These are phyloP conservation scores for Hibiscus tridactylites DNA, from an alignment of 345 rosid species.

Conservation along the genomic window DNA sequence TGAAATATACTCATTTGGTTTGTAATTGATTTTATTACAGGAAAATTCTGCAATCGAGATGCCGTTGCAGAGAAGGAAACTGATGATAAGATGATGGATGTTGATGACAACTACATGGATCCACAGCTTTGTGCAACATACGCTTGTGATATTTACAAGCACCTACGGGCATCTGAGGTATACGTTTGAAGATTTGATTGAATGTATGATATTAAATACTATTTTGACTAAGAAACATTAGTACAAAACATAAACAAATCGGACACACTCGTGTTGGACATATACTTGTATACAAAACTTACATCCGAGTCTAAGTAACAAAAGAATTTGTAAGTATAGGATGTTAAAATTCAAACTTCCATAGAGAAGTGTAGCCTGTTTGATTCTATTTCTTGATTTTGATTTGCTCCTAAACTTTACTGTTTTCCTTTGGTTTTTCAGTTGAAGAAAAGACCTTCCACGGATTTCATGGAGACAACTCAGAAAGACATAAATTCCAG, in stretches of 20 bases:
- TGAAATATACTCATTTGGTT: background rate
- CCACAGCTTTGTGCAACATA: slow-evolving; percentile 78
- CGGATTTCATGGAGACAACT: slow-evolving; percentile 67
- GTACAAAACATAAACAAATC: background rate
- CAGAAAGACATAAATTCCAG: slow-evolving; percentile 75
- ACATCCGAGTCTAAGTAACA: background rate
- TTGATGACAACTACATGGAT: slow-evolving; percentile 49
- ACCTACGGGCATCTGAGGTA: slow-evolving; percentile 79
- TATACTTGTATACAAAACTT: background rate
- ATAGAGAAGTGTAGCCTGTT: background rate
- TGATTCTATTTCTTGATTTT: background rate
- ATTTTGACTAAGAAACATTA: no score
- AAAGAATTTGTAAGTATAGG: background rate
- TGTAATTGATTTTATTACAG: slow-evolving; percentile 25
- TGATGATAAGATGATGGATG: slow-evolving; percentile 37
- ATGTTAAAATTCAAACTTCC: background rate
- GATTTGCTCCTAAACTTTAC: background rate
- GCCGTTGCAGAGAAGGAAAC: slow-evolving; percentile 37
- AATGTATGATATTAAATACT: no score
- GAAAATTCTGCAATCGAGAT: slow-evolving; percentile 52
- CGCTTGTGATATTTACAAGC: slow-evolving; percentile 51
- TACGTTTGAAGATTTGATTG: background rate
- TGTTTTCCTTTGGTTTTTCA: slow-evolving; percentile 13
- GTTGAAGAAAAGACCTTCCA: slow-evolving; percentile 73
- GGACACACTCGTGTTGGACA: background rate